Evolutionary conservation across 75 land plant genomes (phyloP), one percentile per base, ranked within the genome.

Genomic region (Cryptomeria japonica): DNA sequence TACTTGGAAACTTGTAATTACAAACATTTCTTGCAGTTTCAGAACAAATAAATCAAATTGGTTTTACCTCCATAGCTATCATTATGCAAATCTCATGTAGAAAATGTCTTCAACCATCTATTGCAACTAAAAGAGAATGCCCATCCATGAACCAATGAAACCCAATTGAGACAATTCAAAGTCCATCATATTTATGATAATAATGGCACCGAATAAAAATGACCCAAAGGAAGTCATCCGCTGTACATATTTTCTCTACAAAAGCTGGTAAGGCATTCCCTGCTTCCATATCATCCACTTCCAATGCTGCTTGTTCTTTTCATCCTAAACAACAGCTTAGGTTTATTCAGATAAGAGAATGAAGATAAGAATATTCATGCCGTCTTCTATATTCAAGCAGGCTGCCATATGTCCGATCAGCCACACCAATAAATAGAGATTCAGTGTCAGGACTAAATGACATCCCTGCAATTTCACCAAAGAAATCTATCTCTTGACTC

Each of bases 331-430:
- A 55, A 44, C 86, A 47, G n/a, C 15, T 34, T 32, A 53, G 61
- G 41, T 51, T 15, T 31, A 80, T 49, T 34, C 87, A 94, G 31
- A 80, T 28, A 19, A 87, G 8, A 55, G 89, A 93, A 90, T 97
- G 93, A 8, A 96, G 88, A 86, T 96, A 97, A 28, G 88, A 73
- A 73, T 93, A 89, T 28, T 88, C 93, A 86, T 93, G 91, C 16
- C 90, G 56, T 1, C 98, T 92, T 39, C 88, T 92, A 84, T 92
- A 98, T 88, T 98, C 96, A 7, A 98, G 92, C 14, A 98, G 86
- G 87, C 99, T 95, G n/a, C 96, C 99, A 92, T 98, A 98, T 12
- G 96, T 97, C 2, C 99, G 90, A 87, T 98, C 99, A 88, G 96
- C 93, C 15, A 97, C 94, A 2, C 99, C 99, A 42, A 98, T 91